A percentile compares a stretch with the other conserved stretches of the same genome.
Conservation (phyloP, 805 yeast species). For the Isabelozyma pseudorhagii region DNA sequence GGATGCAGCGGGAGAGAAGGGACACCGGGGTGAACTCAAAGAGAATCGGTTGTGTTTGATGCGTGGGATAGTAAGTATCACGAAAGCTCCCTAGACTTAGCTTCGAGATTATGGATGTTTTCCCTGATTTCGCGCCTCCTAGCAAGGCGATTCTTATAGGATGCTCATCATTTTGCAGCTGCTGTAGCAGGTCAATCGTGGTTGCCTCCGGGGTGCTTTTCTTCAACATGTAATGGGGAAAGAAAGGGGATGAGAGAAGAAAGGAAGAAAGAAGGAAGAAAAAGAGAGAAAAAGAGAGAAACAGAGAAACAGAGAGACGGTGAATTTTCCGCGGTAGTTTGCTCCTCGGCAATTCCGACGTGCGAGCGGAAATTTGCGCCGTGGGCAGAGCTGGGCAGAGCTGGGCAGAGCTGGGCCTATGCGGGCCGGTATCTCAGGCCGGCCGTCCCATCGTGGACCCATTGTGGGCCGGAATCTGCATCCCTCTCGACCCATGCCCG, state of each 20-base stretch:
- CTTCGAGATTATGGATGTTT: constrained; percentile 54
- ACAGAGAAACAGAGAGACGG: too few relatives aligned
- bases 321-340: too few relatives aligned
- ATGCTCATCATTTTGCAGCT: constrained; percentile 18
- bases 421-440: neutral
- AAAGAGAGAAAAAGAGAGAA: too few relatives aligned
- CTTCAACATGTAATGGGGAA: neutral
- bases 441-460: too few relatives aligned
- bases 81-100: constrained; percentile 47
- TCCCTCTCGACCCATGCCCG: neutral
- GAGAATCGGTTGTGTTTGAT: constrained; percentile 55
- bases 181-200: neutral
- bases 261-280: too few relatives aligned
- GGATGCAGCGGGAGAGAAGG: constrained; percentile 11
- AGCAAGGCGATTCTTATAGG: constrained; percentile 60
- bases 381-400: neutral
- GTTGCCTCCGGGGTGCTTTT: neutral
- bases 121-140: constrained; percentile 60
- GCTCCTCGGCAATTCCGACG: too few relatives aligned
- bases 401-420: neutral
- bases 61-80: constrained; percentile 76
- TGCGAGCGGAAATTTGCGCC: too few relatives aligned
- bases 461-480: too few relatives aligned
- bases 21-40: constrained; percentile 49
- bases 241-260: neutral